A percentile compares a stretch with the other conserved stretches of the same genome.
Evolutionary conservation across 1,139 yeast genomes (phyloP).

Genomic region (Blastobotrys malaysiensis): DNA sequence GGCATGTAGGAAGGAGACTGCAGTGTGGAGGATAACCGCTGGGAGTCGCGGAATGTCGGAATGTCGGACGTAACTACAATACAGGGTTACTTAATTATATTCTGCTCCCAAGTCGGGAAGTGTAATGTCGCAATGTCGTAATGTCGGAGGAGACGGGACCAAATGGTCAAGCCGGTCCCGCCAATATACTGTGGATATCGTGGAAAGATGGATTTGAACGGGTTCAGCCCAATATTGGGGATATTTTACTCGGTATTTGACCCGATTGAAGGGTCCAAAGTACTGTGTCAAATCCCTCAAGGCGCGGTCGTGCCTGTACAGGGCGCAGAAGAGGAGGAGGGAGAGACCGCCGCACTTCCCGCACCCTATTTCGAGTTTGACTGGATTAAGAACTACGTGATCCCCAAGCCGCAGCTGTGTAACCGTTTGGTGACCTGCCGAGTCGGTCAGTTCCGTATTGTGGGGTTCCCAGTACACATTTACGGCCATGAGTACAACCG

Average conservation of each 20-base stretch:
- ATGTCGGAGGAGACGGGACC: not conserved
- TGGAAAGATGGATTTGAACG: conserved; percentile 27
- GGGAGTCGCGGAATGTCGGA: not conserved
- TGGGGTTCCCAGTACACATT: conserved; percentile 89
- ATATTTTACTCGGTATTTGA: conserved; percentile 89
- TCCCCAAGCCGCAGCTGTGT: conserved; percentile 90
- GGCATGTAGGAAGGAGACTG: not conserved
- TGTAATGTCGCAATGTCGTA: not conserved
- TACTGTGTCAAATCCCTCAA: conserved; percentile 86
- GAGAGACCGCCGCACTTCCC: conserved; percentile 34
- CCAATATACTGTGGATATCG: too few relatives aligned
- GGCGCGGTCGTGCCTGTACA: conserved; percentile 43
- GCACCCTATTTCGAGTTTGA: conserved; percentile 65
- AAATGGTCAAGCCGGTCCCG: not conserved
- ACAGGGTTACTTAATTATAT: too few relatives aligned
- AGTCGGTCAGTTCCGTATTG: conserved; percentile 61
- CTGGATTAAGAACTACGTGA: conserved; percentile 79
- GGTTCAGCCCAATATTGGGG: conserved; percentile 80
- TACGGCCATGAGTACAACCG: conserved; percentile 72
- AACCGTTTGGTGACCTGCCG: conserved; percentile 73
- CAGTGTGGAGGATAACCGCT: not conserved
- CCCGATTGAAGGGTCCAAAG: conserved; percentile 92
- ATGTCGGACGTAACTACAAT: too few relatives aligned
- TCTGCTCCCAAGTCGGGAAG: not conserved
- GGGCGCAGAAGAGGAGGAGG: conserved; percentile 24